A percentile compares a stretch with the other conserved stretches of the same genome.
phyloP scores from a whole-genome alignment of 2,329 filamentous ascomycete species.

The Cladophialophora psammophila region DNA sequence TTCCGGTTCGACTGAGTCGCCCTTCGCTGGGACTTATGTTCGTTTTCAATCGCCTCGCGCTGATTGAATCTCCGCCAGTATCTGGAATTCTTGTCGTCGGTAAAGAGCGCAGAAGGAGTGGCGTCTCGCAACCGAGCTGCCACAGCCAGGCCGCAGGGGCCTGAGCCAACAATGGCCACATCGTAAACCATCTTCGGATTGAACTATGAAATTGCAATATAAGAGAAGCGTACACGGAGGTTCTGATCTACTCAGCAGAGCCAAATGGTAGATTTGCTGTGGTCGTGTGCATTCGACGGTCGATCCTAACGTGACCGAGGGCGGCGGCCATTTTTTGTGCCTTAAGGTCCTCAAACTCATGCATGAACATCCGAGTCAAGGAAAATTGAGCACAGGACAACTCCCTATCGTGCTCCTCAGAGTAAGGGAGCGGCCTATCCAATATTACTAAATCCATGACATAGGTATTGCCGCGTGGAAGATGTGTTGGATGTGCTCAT shows the following conservation, averaged over 20 bases:
- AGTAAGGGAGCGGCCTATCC: background rate
- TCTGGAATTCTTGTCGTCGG: conserved; percentile 81
- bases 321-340: background rate
- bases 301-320: background rate
- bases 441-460: background rate
- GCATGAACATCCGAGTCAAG: background rate
- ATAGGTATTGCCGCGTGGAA: no score
- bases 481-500: no score
- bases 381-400: background rate
- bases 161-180: conserved; percentile 75
- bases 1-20: background rate
- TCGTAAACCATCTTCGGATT: conserved; percentile 53
- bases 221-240: background rate
- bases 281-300: background rate
- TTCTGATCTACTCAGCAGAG: background rate
- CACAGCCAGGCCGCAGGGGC: conserved; percentile 76
- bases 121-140: conserved; percentile 75
- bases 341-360: conserved; percentile 12
- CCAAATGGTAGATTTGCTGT: background rate
- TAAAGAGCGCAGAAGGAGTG: conserved; percentile 80
- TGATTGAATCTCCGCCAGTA: conserved; percentile 55
- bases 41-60: conserved; percentile 29
- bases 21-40: conserved; percentile 22
- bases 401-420: background rate
- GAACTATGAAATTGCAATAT: background rate